Evolutionary conservation across 352 stramenopile species (phyloP).

Genomic region (Saprolegnia parasitica): DNA sequence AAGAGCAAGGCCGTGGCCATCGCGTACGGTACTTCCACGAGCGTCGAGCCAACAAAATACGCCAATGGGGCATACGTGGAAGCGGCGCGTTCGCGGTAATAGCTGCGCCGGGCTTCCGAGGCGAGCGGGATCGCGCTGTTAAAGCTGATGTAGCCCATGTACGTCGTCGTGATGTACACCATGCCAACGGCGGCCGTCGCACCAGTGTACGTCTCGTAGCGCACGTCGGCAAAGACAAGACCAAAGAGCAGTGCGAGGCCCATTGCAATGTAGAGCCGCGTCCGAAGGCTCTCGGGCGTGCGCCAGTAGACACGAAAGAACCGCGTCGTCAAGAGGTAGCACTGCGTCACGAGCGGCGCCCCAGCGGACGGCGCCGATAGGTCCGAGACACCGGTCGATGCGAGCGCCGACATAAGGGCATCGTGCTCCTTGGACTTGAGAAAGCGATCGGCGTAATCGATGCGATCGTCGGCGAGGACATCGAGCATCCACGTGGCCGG

Average conservation of each 20-base stretch:
- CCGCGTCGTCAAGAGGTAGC: conserved; percentile 41
- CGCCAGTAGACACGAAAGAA: conserved; percentile 39
- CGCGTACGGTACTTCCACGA: conserved; percentile 74
- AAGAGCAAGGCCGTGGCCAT: conserved; percentile 38
- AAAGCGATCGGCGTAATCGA: background rate
- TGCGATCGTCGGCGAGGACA: conserved; percentile 42
- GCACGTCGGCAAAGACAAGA: conserved; percentile 49
- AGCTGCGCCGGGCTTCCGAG: conserved; percentile 80
- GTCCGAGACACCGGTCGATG: background rate
- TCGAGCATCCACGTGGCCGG: conserved; percentile 88
- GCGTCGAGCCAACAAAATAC: conserved; percentile 65
- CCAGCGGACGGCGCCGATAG: background rate
- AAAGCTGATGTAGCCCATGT: conserved; percentile 74
- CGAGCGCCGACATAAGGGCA: conserved; percentile 16
- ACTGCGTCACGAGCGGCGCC: conserved; percentile 38
- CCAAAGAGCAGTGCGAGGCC: conserved; percentile 73
- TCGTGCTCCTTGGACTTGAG: conserved; percentile 13
- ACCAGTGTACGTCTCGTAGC: conserved; percentile 50
- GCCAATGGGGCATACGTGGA: conserved; percentile 76
- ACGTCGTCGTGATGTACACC: conserved; percentile 80
- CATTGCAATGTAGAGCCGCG: conserved; percentile 35
- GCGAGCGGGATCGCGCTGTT: conserved; percentile 71
- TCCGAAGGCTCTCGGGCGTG: conserved; percentile 31
- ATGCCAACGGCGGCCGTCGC: conserved; percentile 65
- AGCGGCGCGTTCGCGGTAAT: conserved; percentile 82